Percentiles rank a stretch among this genome's conserved stretches.
Evolutionary conservation across 2,329 filamentous ascomycete species (phyloP).

Genomic region (Sphaerostilbella broomeana): DNA sequence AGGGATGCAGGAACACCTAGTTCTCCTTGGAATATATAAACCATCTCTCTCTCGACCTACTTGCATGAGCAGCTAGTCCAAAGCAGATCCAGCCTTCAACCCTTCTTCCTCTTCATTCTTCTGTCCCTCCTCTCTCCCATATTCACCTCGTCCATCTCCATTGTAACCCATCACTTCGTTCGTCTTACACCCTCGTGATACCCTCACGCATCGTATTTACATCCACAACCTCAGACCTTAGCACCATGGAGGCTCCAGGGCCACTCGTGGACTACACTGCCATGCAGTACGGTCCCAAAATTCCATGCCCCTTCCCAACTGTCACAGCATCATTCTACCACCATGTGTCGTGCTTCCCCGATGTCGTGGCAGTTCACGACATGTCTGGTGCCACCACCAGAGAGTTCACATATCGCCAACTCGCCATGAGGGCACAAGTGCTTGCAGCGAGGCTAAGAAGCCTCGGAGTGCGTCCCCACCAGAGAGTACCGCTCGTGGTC

Average conservation of each 20-base stretch:
- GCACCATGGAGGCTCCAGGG: conserved; percentile 16
- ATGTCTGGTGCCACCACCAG: conserved; percentile 22
- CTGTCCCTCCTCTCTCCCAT: background rate
- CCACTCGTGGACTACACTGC: conserved; percentile 1
- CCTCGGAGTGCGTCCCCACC: conserved; percentile 35
- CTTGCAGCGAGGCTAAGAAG: conserved; percentile 34
- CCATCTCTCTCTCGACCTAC: conserved; percentile 2
- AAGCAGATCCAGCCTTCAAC: background rate
- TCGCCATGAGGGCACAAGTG: conserved; percentile 36
- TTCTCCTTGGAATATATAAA: conserved; percentile 5
- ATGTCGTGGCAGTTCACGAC: conserved; percentile 33
- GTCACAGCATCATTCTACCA: conserved; percentile 34
- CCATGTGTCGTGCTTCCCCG: conserved; percentile 30
- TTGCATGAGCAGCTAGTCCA: background rate
- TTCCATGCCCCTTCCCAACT: conserved; percentile 31
- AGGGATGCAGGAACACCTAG: background rate
- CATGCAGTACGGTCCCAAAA: conserved; percentile 10
- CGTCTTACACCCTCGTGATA: background rate
- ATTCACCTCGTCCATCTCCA: no score
- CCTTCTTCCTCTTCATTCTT: background rate
- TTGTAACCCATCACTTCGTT: background rate
- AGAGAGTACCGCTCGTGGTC: conserved; percentile 49
- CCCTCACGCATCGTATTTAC: background rate
- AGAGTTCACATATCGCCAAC: conserved; percentile 39
- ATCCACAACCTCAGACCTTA: background rate